Base-by-base conservation (phyloP, 164 flowering plant genomes). In the Berberis vulgaris region DNA sequence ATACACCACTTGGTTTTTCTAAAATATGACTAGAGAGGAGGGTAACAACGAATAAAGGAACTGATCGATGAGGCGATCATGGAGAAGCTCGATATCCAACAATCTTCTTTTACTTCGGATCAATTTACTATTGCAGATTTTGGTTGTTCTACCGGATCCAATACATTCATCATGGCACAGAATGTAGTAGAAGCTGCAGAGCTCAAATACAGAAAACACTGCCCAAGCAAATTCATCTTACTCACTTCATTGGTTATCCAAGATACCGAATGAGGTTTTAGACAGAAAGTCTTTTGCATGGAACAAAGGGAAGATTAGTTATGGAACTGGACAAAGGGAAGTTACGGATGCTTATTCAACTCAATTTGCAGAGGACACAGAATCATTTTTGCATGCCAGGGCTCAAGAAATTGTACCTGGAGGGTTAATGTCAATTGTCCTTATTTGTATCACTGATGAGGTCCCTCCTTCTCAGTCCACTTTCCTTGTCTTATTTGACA, bases 211-310 rank as follows among this genome's bases (percentile, higher is more conserved):
- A 38, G 57, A 41, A 13, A 56, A n/a, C 43, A 62, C 4, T 38
- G 45, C 10, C 60, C 38, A 4, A 49, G 71, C 68, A 7, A 69
- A 72, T 57, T 78, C 81, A 0, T 67, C 71, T 11, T 58, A 43
- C 54, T 57, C 78, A 0, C 57, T 75, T 1, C 76, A 78, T 0
- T 78, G 81, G 81, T 64, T 78, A 6, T 61, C 76, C 2, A 42
- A 39, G 45, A 71, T 72, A 0, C 74, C 78, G 26, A 43, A 55
- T 3, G 72, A 67, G 49, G 62, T 74, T 41, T 0, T 43, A 11
- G 71, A 67, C 40, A 38, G 46, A 39, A 49, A 45, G 9, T 45
- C 54, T 13, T 57, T 44, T 5, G 58, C 68, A 10, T 67, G 63
- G 67, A 72, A 75, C 43, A 63, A 72, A 59, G 75, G 78, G 49